Evolutionary conservation across 2,329 filamentous ascomycete species (phyloP).

Genomic region (Amesomyces nigricolor): DNA sequence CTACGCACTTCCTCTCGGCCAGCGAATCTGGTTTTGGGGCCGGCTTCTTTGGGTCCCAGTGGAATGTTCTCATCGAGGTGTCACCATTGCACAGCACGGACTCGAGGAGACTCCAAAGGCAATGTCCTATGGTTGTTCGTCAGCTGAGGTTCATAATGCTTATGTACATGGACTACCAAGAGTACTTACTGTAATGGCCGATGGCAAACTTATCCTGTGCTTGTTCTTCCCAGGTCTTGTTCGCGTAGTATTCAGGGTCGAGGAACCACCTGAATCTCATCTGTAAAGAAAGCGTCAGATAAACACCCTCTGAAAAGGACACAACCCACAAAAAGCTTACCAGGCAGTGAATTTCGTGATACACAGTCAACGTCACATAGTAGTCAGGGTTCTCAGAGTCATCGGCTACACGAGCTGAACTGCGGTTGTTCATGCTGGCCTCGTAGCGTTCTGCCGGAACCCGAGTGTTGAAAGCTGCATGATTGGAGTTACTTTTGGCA

Average conservation of each 20-base stretch:
- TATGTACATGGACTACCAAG: no score
- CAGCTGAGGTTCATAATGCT: background rate
- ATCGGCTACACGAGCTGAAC: conserved; percentile 1
- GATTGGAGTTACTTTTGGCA: no score
- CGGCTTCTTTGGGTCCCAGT: conserved; percentile 11
- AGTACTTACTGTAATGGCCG: conserved; percentile 8
- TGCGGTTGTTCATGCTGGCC: conserved; percentile 1
- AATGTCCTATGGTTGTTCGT: conserved; percentile 1
- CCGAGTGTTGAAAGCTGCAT: conserved; percentile 13
- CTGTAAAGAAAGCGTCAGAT: background rate
- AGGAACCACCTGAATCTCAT: conserved; percentile 14
- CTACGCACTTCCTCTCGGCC: conserved; percentile 11
- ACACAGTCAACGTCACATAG: conserved; percentile 14
- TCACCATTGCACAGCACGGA: conserved; percentile 13
- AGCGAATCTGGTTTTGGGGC: conserved; percentile 9
- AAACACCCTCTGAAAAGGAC: background rate
- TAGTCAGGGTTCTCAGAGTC: conserved; percentile 6
- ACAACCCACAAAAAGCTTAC: background rate
- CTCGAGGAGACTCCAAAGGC: conserved; percentile 12
- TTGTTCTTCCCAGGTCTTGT: conserved; percentile 15
- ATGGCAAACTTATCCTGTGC: background rate
- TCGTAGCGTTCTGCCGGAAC: conserved; percentile 7
- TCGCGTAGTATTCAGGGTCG: conserved; percentile 10
- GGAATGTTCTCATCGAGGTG: conserved; percentile 12
- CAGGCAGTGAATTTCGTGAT: conserved; percentile 14